Base-by-base conservation (phyloP, 2,329 filamentous ascomycete genomes). In the Fusarium miscanthi region DNA sequence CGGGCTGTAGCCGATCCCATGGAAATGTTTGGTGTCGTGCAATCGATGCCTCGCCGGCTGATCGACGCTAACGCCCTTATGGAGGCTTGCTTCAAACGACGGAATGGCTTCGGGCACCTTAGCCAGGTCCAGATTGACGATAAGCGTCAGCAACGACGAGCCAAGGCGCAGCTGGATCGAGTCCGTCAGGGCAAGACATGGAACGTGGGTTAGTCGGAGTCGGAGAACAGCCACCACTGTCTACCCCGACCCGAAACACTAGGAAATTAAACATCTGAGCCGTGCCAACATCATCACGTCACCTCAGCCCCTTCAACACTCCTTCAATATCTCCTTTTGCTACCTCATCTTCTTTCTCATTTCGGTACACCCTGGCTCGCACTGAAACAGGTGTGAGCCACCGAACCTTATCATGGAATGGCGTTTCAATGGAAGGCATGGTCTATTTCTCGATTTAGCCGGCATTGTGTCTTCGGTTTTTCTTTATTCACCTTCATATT, bases 21-120 rank as follows among this genome's bases (percentile, higher is more conserved):
- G 91, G 95, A 98, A 83, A 94, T 98, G 77, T 98, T 98, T 81
- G 94, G 97, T 78, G 91, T 97, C 6, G 94, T 98, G 33, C 95
- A 98, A 84, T 91, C 91, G 4, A 90, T 97, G 35, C 95, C 95
- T 2, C 88, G 95, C 59, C 89, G 88, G 59, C 87, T 97, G 77
- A 82, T 98, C 25, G 94, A 98, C 80, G 92, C 92, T 60, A 97
- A 97, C 76, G 84, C 85, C 5, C 84, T 98, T 19, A 89, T 97
- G 84, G 94, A 97, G 72, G 88, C 93, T 13, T 97, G 93, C 72
- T 95, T 96, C 80, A 90, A 91, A 73, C 90, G 93, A 45, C 89
- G 92, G 52, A 93, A 94, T 77, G 93, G 93, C 9, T 94, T 95
- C 74, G 92, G 91, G 11, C 92, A 94, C 76, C 85, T 98, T 23